Base-by-base conservation (phyloP, 2,329 filamentous ascomycete species). In the Penicillium occitanis region DNA sequence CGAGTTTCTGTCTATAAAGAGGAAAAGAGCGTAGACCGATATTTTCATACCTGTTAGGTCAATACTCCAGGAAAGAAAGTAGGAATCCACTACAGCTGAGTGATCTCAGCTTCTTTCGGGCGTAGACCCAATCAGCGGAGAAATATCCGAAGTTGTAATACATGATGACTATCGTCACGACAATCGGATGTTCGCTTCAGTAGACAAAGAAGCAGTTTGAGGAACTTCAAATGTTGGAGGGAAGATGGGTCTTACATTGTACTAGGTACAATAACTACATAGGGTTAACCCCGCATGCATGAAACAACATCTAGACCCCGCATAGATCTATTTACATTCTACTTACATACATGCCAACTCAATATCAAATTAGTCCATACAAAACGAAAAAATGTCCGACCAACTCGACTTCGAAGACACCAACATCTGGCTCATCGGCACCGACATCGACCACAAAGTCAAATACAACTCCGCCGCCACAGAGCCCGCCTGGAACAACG, bases 401-500 rank as follows among this genome's bases (percentile, higher is more conserved):
- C 42, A 61, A 53, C 19, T 53, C 19, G 79, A 90, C 74, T 85
- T 90, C 79, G 85, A 87, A 71, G 87, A 90, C 74, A 88, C 85
- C 79, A 90, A 90, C 72, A 86, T 90, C 65, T 87, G 88, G 76
- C 81, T 90, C 64, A 86, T 90, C 66, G 86, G 86, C 66, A 84
- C 83, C 63, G 82, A 86, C 68, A 83, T 90, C 68, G 88, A 90
- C 77, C 88, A 90, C 78, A 83, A 83, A 67, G 85, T 91, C 72
- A 90, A 90, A 73, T 85, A 89, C 81, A 85, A 86, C 67, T 90
- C 88, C 11, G 88, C 88, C 2, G 76, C 81, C 8, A 85, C 85
- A 5, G 88, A 90, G 70, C 88, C 88, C 0, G 88, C 88, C 8
- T 91, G 88, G 88, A 86, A 88, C 71, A 81, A 86, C 68, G 85